Evolutionary conservation across 2,329 filamentous ascomycete genomes (phyloP).

Genomic region (Verticillium nubilum): DNA sequence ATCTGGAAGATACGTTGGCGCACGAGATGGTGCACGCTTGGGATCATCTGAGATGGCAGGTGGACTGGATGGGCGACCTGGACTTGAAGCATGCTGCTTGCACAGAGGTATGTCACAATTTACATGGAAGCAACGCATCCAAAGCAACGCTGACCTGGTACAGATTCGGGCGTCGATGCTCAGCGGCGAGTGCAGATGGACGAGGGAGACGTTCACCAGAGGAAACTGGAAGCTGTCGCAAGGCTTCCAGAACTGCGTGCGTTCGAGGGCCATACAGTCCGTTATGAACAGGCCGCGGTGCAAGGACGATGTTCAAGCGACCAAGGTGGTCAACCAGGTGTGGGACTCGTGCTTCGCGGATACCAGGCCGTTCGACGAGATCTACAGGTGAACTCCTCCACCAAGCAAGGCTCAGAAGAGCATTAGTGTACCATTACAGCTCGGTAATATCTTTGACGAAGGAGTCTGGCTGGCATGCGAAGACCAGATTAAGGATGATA

Average conservation of each 20-base stretch:
- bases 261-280: constrained; percentile 72
- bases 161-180: constrained; percentile 90
- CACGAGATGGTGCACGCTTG: constrained; percentile 99
- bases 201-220: constrained; percentile 75
- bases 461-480: background rate
- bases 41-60: constrained; percentile 87
- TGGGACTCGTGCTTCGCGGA: constrained; percentile 97
- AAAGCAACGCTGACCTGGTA: constrained; percentile 3
- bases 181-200: constrained; percentile 90
- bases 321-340: constrained; percentile 90
- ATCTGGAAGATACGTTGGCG: constrained; percentile 88
- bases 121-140: rapidly evolving
- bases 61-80: constrained; percentile 68
- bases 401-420: constrained; percentile 1
- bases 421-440: constrained; percentile 16
- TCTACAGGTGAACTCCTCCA: constrained; percentile 61
- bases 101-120: constrained; percentile 70
- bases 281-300: constrained; percentile 74
- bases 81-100: constrained; percentile 86
- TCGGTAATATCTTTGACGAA: constrained; percentile 7
- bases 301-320: constrained; percentile 80
- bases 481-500: background rate
- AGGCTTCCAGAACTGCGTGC: constrained; percentile 90
- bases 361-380: constrained; percentile 93
- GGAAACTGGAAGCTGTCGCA: constrained; percentile 85